phyloP scores from a whole-genome alignment of 306 rosid genomes.

The Glycyrrhiza uralensis region DNA sequence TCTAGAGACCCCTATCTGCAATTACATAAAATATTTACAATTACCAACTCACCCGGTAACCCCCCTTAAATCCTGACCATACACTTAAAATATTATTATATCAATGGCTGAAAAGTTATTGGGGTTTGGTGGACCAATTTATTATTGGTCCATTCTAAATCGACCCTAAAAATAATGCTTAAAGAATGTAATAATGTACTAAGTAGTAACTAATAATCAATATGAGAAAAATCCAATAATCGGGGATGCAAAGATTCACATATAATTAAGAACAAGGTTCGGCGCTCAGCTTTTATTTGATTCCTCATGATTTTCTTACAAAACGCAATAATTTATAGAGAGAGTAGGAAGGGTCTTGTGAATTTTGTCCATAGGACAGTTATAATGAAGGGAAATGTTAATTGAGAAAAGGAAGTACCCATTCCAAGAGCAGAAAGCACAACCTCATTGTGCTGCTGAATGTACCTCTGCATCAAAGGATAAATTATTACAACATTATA shows the following conservation, averaged over 20 bases:
- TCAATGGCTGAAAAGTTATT: too few relatives aligned
- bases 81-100: too few relatives aligned
- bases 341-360: too few relatives aligned
- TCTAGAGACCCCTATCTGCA: too few relatives aligned
- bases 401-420: constrained; percentile 50
- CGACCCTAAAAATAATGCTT: too few relatives aligned
- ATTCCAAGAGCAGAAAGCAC: constrained; percentile 98
- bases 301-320: neutral
- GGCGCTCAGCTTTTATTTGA: neutral
- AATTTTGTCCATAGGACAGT: too few relatives aligned
- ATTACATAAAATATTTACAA: too few relatives aligned
- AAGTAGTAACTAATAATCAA: neutral
- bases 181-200: neutral
- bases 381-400: neutral
- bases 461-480: constrained; percentile 72
- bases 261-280: neutral
- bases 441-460: constrained; percentile 92
- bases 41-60: too few relatives aligned
- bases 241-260: neutral
- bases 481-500: constrained; percentile 8
- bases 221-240: neutral
- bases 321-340: neutral
- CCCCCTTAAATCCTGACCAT: too few relatives aligned
- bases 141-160: too few relatives aligned
- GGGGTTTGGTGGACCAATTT: too few relatives aligned